These are phyloP conservation scores for Fibroporia radiculosa DNA, from an alignment of 768 basidiomycete species.

Conservation along the genomic window DNA sequence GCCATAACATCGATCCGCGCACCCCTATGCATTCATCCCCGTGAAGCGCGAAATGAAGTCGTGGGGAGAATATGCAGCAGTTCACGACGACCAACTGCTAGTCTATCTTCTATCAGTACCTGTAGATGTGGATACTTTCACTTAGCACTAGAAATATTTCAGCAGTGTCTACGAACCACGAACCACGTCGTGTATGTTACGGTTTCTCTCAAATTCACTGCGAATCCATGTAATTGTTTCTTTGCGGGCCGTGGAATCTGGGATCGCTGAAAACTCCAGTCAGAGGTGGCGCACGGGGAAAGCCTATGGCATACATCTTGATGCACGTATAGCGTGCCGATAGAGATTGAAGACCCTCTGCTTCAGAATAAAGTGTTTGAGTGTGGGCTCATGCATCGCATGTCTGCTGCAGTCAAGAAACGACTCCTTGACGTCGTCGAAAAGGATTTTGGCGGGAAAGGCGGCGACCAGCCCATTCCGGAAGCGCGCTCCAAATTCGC, in stretches of 20 bases:
- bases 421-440: too few species aligned
- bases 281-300: background rate
- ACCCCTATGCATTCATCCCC: too few species aligned
- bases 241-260: conserved; percentile 47
- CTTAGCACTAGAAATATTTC: conserved; percentile 2
- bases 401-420: too few species aligned
- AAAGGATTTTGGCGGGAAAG: too few species aligned
- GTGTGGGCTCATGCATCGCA: conserved; percentile 26
- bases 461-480: too few species aligned
- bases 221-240: conserved; percentile 74
- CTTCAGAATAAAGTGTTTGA: conserved; percentile 72
- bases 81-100: conserved; percentile 52
- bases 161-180: conserved; percentile 13
- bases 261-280: conserved; percentile 41
- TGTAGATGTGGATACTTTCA: conserved; percentile 19
- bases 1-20: too few species aligned
- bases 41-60: too few species aligned
- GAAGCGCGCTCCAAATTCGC: background rate
- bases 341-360: conserved; percentile 56
- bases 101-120: conserved; percentile 53
- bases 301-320: conserved; percentile 39
- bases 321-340: conserved; percentile 60
- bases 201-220: conserved; percentile 59
- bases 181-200: conserved; percentile 50
- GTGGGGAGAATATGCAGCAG: conserved; percentile 50